Evolutionary conservation across 129 eudicot species (phyloP).

Genomic region (Flaveria sonorensis): DNA sequence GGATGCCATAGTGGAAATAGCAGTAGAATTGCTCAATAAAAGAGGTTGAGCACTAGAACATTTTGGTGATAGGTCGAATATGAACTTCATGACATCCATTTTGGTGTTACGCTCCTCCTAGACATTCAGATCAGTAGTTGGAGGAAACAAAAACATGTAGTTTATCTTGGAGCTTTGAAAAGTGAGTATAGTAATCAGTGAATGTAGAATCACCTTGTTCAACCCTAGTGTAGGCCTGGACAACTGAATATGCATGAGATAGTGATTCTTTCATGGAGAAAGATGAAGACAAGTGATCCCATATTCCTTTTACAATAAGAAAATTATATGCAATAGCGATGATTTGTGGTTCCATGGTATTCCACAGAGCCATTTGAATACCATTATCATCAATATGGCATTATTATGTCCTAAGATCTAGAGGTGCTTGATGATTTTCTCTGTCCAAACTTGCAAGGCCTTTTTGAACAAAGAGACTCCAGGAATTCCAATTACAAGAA

Average conservation of each 20-base stretch:
- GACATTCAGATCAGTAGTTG: background rate
- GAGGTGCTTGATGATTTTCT: background rate
- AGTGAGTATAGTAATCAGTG: background rate
- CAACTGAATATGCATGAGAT: background rate
- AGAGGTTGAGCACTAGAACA: background rate
- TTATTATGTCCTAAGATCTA: background rate
- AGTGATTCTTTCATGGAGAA: background rate
- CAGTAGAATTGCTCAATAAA: background rate
- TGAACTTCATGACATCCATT: background rate
- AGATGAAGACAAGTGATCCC: background rate
- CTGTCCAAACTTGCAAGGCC: background rate
- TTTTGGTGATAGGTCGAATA: background rate
- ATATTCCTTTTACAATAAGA: background rate
- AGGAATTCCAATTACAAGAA: background rate
- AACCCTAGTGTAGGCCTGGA: background rate
- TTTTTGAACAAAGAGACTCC: background rate
- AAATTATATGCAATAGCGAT: background rate
- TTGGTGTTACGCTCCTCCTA: background rate
- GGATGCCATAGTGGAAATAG: background rate
- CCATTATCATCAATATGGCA: background rate
- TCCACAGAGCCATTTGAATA: too few species aligned
- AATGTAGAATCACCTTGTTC: constrained; percentile 1
- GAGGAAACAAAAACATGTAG: background rate
- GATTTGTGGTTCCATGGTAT: background rate
- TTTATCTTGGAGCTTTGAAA: background rate